Evolutionary conservation across 148 eudicot species (phyloP), one percentile per base, ranked within the genome.

Genomic region (Rhododendron mucronatum): DNA sequence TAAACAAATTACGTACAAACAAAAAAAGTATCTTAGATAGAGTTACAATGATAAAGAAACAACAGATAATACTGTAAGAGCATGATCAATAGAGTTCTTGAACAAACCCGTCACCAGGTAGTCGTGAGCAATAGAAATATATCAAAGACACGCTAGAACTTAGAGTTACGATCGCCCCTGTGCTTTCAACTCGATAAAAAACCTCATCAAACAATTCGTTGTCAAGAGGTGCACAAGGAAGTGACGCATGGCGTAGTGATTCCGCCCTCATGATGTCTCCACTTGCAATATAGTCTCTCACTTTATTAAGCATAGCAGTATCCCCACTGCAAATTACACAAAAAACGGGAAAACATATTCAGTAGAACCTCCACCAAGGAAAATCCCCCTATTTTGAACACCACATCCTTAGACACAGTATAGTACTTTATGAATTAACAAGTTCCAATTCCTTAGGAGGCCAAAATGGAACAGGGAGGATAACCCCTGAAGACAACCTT

Each of bases 81-180:
- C 59, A 79, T 51, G 12, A 83, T 78, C 15, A 37, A 69, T 35
- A 82, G 28, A 65, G 21, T 78, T 30, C 45, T 51, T 39, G 81
- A 86, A 86, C 91, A 89, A 92, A 97, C 98, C 95, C 93, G 37
- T 97, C 99, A 51, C 95, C 92, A 61, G 99, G 99, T 39, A 97
- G 93, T 28, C 95, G 89, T 23, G 99, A 93, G 90, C 99, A 97
- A 83, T 95, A 97, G 87, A 91, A 93, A 87, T 95, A 84, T 76
- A 94, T 82, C 85, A 95, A 84, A 51, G 87, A 73, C 48, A 95
- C 95, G 82, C 99, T 93, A 9, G 93, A 93, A 50, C 91, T 93
- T 85, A 95, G 85, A 15, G 91, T 94, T 51, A 97, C 95, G 2
- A 87, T 82, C 14, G 99, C 98, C 74, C 98, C 98, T 1, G 99